These are phyloP conservation scores for Chalciporus sphaerocephalus DNA, from an alignment of 768 basidiomycete species.

Conservation along the genomic window DNA sequence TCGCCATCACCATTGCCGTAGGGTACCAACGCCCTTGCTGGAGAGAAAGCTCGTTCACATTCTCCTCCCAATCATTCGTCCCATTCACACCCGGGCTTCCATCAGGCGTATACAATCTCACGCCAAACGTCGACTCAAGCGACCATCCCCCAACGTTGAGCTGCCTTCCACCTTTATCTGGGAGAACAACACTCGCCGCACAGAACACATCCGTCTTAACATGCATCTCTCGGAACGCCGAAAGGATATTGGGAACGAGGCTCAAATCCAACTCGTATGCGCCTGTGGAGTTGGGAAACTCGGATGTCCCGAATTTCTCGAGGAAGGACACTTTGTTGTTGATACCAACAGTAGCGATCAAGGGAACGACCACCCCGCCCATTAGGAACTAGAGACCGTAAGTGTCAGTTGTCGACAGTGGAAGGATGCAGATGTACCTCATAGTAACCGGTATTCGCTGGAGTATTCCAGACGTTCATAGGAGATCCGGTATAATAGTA, in stretches of 20 bases:
- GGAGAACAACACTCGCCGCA: constrained; percentile 66
- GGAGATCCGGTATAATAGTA: constrained; percentile 49
- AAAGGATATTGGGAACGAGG: constrained; percentile 39
- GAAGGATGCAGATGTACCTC: constrained; percentile 44
- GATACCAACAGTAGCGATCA: constrained; percentile 71
- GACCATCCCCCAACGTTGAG: constrained; percentile 49
- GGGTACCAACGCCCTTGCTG: constrained; percentile 77
- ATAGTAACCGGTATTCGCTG: constrained; percentile 61
- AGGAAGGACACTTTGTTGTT: constrained; percentile 81
- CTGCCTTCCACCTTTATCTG: constrained; percentile 56
- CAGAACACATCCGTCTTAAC: constrained; percentile 78
- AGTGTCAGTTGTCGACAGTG: not conserved
- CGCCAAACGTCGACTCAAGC: constrained; percentile 62
- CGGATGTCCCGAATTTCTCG: constrained; percentile 67
- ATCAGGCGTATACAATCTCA: constrained; percentile 69
- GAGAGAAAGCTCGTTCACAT: constrained; percentile 49
- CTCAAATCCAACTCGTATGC: constrained; percentile 74
- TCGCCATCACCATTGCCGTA: constrained; percentile 61
- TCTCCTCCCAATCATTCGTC: constrained; percentile 80
- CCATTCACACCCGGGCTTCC: constrained; percentile 64
- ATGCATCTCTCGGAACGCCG: constrained; percentile 74
- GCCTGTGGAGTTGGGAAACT: constrained; percentile 62
- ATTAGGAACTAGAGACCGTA: constrained; percentile 38
- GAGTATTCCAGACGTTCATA: constrained; percentile 62
- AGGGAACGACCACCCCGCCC: constrained; percentile 62